Conservation (phyloP, 2,329 filamentous ascomycete species). For the Fusarium buxicola region DNA sequence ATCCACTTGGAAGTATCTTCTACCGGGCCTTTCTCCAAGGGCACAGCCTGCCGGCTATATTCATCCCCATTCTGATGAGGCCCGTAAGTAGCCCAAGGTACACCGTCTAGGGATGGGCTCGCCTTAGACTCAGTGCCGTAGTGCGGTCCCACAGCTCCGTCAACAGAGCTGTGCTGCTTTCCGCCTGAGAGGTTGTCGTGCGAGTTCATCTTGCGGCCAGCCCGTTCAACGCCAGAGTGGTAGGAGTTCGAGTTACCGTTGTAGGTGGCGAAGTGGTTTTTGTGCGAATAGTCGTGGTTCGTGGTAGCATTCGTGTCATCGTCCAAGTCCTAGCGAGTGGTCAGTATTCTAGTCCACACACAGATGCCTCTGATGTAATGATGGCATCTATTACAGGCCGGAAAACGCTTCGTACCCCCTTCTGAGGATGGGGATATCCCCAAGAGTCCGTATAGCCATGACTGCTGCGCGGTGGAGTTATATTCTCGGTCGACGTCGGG, state of each 20-base stretch:
- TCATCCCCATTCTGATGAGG: conserved; percentile 43
- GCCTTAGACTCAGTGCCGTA: conserved; percentile 42
- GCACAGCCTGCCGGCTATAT: conserved; percentile 43
- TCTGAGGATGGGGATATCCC: conserved; percentile 51
- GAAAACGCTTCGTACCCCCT: conserved; percentile 52
- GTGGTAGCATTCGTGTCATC: conserved; percentile 30
- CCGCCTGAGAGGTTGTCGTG: conserved; percentile 48
- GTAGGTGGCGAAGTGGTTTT: conserved; percentile 31
- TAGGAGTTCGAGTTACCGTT: conserved; percentile 45
- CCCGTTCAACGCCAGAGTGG: conserved; percentile 44
- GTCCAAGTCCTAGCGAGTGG: conserved; percentile 35
- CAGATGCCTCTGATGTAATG: neutral
- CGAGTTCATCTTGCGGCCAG: conserved; percentile 53
- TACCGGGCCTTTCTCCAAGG: conserved; percentile 49
- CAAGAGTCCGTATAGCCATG: conserved; percentile 61
- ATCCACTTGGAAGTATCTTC: conserved; percentile 82
- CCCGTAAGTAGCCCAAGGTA: conserved; percentile 26
- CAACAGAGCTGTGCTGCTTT: conserved; percentile 41
- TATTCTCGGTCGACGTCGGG: conserved; percentile 59
- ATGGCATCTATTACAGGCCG: neutral
- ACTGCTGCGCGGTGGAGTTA: conserved; percentile 62
- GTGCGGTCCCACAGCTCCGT: conserved; percentile 39
- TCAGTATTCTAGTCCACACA: conserved; percentile 24
- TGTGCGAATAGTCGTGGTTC: conserved; percentile 36
- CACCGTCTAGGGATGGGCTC: conserved; percentile 39